phyloP scores from a whole-genome alignment of 2,329 filamentous ascomycete species.

The Cryphonectria naterciae region DNA sequence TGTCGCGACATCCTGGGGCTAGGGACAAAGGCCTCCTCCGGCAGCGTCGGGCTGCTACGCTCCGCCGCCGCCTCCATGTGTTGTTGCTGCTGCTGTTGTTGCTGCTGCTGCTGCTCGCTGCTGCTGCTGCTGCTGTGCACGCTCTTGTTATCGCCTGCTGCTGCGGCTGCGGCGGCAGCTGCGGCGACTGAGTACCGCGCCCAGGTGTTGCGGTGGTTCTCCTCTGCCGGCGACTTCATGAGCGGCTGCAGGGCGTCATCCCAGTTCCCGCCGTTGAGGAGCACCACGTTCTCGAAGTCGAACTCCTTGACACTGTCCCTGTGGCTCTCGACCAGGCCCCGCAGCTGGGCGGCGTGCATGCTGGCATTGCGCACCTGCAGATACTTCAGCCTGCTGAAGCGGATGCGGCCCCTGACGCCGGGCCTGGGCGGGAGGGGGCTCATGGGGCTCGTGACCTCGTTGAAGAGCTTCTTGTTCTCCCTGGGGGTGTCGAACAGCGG shows the following conservation, averaged over 20 bases:
- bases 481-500: conserved; percentile 66
- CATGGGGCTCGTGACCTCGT: conserved; percentile 68
- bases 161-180: background rate
- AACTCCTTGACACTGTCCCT: conserved; percentile 72
- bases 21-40: conserved; percentile 8
- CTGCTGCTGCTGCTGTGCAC: conserved; percentile 29
- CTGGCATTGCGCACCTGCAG: conserved; percentile 74
- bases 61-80: background rate
- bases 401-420: conserved; percentile 56
- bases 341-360: conserved; percentile 73
- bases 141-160: conserved; percentile 23
- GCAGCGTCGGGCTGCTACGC: conserved; percentile 7
- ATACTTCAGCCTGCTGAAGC: conserved; percentile 69
- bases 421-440: conserved; percentile 61
- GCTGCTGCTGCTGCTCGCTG: background rate
- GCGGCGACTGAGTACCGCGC: conserved; percentile 43
- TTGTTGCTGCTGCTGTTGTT: conserved; percentile 30
- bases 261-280: conserved; percentile 73
- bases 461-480: conserved; percentile 61
- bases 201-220: conserved; percentile 43
- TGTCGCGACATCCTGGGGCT: conserved; percentile 6
- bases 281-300: conserved; percentile 75
- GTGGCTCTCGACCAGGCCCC: conserved; percentile 69
- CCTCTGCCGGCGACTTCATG: conserved; percentile 43
- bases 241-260: conserved; percentile 80